Conservation (phyloP, 1,284 basidiomycete genomes). For the Lentinula novae-zelandiae region DNA sequence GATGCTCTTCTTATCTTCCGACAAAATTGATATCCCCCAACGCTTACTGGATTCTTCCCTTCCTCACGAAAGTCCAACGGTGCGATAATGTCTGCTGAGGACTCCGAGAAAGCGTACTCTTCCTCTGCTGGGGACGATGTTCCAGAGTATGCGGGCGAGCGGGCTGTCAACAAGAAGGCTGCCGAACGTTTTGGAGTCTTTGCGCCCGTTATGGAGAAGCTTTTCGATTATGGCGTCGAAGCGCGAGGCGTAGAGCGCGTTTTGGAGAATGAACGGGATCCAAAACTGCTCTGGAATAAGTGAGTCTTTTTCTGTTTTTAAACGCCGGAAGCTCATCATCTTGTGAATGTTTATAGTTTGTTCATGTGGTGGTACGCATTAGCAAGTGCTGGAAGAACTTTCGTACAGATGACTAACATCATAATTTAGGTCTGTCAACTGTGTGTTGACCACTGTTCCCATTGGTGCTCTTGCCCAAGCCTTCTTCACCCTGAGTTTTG, state of each 20-base stretch:
- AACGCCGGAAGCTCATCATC: not conserved
- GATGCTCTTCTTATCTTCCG: not conserved
- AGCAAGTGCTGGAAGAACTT: not conserved
- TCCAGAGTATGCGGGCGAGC: not conserved
- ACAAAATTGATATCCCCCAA: not conserved
- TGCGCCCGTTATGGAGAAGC: slow-evolving; percentile 32
- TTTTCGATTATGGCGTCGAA: slow-evolving; percentile 45
- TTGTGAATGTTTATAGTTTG: slow-evolving; percentile 25
- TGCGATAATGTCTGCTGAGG: slow-evolving; percentile 4
- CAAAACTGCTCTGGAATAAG: slow-evolving; percentile 48
- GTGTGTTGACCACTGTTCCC: slow-evolving; percentile 51
- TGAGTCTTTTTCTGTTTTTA: slow-evolving; percentile 21
- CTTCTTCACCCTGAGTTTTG: slow-evolving; percentile 49
- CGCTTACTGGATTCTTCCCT: not conserved
- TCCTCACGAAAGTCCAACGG: not conserved
- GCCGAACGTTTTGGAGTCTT: slow-evolving; percentile 31
- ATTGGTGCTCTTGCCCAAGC: slow-evolving; percentile 43
- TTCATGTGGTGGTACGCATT: slow-evolving; percentile 42
- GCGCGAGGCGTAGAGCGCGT: slow-evolving; percentile 50
- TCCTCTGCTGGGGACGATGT: not conserved
- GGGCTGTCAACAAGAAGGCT: not conserved
- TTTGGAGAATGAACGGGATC: slow-evolving; percentile 42
- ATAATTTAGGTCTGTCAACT: slow-evolving; percentile 40
- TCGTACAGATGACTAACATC: not conserved
- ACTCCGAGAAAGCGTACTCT: slow-evolving; percentile 2